phyloP scores from a whole-genome alignment of 2,329 filamentous ascomycete species.

The Calonectria pauciramosa region DNA sequence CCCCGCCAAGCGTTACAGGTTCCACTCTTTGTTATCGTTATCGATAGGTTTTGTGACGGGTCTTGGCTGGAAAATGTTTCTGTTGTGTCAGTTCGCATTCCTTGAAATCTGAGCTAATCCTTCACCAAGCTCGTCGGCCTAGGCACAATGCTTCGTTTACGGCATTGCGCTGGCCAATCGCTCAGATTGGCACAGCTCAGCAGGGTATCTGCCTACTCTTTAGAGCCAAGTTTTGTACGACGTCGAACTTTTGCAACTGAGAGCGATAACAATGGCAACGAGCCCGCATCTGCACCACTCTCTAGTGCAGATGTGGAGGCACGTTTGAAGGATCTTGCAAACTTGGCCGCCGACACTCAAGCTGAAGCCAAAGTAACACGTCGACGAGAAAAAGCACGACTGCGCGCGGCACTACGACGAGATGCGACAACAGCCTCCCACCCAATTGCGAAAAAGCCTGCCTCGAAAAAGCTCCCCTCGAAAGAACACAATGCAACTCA shows the following conservation, averaged over 20 bases:
- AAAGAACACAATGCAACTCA: not conserved
- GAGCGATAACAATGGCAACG: not conserved
- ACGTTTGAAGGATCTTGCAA: not conserved
- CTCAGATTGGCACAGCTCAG: conserved; percentile 26
- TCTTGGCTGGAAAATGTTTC: conserved; percentile 31
- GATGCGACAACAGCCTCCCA: not conserved
- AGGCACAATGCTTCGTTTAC: conserved; percentile 48
- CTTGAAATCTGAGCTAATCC: not conserved
- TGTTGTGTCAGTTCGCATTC: conserved; percentile 29
- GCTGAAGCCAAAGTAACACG: not conserved
- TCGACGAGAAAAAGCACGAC: not conserved
- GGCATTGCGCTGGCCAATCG: conserved; percentile 35
- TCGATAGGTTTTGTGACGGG: conserved; percentile 30
- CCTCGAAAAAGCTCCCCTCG: not conserved
- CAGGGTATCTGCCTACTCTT: conserved; percentile 19
- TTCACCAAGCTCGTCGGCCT: conserved; percentile 18
- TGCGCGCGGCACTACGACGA: not conserved
- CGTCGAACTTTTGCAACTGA: conserved; percentile 15
- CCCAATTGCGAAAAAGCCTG: not conserved
- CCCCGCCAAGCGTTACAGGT: not conserved
- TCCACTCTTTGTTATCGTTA: conserved; percentile 15
- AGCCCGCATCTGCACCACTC: not conserved
- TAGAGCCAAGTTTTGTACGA: not conserved
- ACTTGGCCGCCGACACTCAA: not conserved
- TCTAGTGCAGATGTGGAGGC: not conserved